Base-by-base conservation (phyloP, 352 stramenopile species). In the Pythium guiyangense region DNA sequence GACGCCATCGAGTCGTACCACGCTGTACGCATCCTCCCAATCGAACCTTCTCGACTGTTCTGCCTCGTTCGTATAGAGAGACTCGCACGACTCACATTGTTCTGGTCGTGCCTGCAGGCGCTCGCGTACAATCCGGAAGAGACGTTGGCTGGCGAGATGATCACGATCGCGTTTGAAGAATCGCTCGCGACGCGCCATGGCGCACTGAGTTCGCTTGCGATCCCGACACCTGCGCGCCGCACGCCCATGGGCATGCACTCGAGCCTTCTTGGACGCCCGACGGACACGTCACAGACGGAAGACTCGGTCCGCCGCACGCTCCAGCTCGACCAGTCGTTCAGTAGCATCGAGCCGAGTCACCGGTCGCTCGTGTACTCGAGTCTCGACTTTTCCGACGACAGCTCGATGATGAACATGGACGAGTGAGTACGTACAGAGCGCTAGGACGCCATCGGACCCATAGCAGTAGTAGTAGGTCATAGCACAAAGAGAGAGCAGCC, bases 1-100 rank as follows among this genome's bases (percentile, higher is more conserved):
- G 70, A 86, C 43, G 94, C 95, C 2, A 98, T 98, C 60, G 91
- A 98, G 57, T 91, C 64, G 20, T 98, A 99, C 58, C 95, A 98
- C 72, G 57, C 79, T 55, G 85, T 95, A 73, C 39, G 63, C 2
- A 35, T 49, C 20, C 27, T 20, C 10, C 27, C n/a, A n/a, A n/a
- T n/a, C 20, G 12, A 8, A 8, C 12, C 8, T 6, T 22, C 22
- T 29, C 42, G 8, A 45, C 42, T n/a, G n/a, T n/a, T n/a, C n/a
- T n/a, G n/a, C n/a, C n/a, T n/a, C n/a, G n/a, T n/a, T 46, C 42
- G 42, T 15, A 2, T 12, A 6, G 4, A 12, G 12, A 11, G 31
- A 9, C 9, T 37, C 31, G 31, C 18, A 17, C 18, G 15, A 20
- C 14, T 44, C 12, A 44, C 39, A n/a, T n/a, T n/a, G n/a, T n/a